These are phyloP conservation scores for Trichosporon ovoides DNA, from an alignment of 1,284 basidiomycete genomes.

Conservation along the genomic window DNA sequence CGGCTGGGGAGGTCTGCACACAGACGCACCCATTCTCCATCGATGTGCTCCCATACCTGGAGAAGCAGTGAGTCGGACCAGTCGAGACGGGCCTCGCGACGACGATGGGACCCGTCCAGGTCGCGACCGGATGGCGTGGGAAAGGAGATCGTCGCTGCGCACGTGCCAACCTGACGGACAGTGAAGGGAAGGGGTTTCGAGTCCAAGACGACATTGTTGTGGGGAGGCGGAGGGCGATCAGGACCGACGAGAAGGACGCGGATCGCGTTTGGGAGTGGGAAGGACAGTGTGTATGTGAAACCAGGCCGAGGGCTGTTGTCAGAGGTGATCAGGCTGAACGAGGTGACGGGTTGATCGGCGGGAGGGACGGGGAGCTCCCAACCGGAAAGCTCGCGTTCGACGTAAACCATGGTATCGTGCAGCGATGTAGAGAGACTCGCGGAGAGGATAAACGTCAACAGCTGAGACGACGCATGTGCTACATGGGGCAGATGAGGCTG, in stretches of 20 bases:
- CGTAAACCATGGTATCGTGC: conserved; percentile 17
- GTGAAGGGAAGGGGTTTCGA: conserved; percentile 28
- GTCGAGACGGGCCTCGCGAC: conserved; percentile 27
- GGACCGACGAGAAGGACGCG: conserved; percentile 43
- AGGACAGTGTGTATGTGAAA: conserved; percentile 42
- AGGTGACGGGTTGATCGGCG: conserved; percentile 17
- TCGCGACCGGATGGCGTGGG: conserved; percentile 23
- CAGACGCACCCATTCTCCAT: conserved; percentile 27
- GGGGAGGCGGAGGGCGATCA: conserved; percentile 43
- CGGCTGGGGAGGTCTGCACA: conserved; percentile 43
- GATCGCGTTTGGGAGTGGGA: conserved; percentile 40
- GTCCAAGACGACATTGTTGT: conserved; percentile 44
- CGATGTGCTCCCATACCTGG: conserved; percentile 32
- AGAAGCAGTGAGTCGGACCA: conserved; percentile 38
- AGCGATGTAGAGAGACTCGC: not conserved
- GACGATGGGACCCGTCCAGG: conserved; percentile 22
- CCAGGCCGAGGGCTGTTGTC: conserved; percentile 24
- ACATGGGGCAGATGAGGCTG: not conserved
- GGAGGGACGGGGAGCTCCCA: conserved; percentile 13
- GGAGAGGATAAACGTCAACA: not conserved
- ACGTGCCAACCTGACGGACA: conserved; percentile 23
- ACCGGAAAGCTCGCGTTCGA: conserved; percentile 26
- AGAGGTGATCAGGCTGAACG: conserved; percentile 28
- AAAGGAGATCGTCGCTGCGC: conserved; percentile 29
- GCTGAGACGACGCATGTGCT: not conserved